Base-by-base conservation (phyloP, 768 basidiomycete species). In the Lactarius akahatsu region DNA sequence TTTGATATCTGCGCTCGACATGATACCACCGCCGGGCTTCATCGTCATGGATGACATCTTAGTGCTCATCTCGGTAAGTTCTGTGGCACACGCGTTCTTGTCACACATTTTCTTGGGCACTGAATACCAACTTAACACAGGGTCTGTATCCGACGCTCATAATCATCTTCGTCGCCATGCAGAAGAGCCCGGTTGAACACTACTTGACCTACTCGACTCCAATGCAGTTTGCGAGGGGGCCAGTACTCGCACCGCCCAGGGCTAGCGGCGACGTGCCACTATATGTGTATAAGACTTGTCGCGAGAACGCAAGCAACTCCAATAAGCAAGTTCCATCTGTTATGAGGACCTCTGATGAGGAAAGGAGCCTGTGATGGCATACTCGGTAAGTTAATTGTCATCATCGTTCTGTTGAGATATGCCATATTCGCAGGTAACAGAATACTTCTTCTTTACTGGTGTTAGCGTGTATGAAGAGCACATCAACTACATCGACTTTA, bases 171-270 rank as follows among this genome's bases (percentile, higher is more conserved):
- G 61, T 66, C 38, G 57, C 56, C 40, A n/a, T 32, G n/a, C 65
- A 66, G 65, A 66, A 58, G 50, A 66, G 65, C 40, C 65, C 65
- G 3, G 57, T 66, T 18, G 47, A 66, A 26, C n/a, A 54, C 50
- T 41, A 36, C 23, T 59, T 57, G 47, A 62, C 34, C 16, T 50
- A 57, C 20, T 57, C 65, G 38, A 58, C 41, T 2, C 38, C 57
- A 36, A 58, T 58, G 43, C 65, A 50, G 38, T 66, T 58, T 4
- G 43, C 60, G 55, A 61, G 18, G 0, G 13, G 7, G 6, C n/a
- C 60, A 36, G 26, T 47, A 20, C 5, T 26, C 7, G 28, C 3
- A 5, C 20, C 47, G 15, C 20, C 38, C 11, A 15, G 10, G 36
- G n/a, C 15, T 36, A 28, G 28, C 28, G 18, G 61, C 4, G 20